Evolutionary conservation across 2,329 filamentous ascomycete genomes (phyloP).

Genomic region (Emmonsia crescens): DNA sequence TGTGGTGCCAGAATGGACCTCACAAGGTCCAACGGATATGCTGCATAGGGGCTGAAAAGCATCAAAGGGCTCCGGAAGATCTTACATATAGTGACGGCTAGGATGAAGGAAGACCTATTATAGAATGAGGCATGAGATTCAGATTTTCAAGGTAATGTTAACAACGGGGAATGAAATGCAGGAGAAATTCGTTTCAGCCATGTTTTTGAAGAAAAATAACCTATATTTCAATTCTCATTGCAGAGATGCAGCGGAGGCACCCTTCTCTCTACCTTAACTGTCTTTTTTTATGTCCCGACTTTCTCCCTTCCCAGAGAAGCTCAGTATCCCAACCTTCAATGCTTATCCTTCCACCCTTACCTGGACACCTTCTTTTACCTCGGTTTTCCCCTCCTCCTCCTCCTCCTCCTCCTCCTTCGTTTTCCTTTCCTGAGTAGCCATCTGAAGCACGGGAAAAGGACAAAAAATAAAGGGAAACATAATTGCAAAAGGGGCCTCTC

Average conservation of each 20-base stretch:
- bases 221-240: not conserved
- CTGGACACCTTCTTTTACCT: not conserved
- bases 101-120: constrained; percentile 35
- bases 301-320: not conserved
- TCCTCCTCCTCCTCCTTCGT: not conserved
- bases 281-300: not conserved
- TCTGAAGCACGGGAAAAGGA: constrained; percentile 1
- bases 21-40: not conserved
- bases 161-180: not conserved
- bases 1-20: not conserved
- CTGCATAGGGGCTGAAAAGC: not conserved
- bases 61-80: constrained; percentile 9
- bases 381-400: not conserved
- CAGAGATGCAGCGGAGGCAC: not conserved
- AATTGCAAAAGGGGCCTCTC: not conserved
- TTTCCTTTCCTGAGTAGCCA: not conserved
- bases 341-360: not conserved
- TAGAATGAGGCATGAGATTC: constrained; percentile 22
- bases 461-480: constrained; percentile 6
- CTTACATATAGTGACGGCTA: constrained; percentile 38
- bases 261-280: not conserved
- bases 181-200: not conserved
- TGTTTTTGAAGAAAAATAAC: not conserved
- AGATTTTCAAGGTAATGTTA: constrained; percentile 5
- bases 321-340: not conserved